These are phyloP conservation scores for Boletus rubropictus DNA, from an alignment of 768 basidiomycete genomes.

Conservation along the genomic window DNA sequence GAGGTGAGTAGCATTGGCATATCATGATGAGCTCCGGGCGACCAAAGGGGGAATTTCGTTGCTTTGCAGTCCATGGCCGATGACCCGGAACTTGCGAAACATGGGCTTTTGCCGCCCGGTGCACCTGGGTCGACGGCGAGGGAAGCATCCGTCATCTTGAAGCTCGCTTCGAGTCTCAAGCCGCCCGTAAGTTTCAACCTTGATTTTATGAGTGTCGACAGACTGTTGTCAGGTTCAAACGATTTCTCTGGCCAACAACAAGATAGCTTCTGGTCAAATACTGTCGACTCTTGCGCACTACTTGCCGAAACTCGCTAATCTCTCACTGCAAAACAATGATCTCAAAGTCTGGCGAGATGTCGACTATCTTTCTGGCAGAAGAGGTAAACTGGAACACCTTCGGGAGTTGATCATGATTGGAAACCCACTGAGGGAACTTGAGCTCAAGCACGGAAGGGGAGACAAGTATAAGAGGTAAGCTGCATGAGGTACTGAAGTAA, in stretches of 20 bases:
- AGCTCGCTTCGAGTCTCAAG: constrained; percentile 71
- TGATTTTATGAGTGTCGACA: not conserved
- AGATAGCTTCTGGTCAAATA: constrained; percentile 53
- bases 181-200: constrained; percentile 50
- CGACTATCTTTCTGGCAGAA: constrained; percentile 53
- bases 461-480: constrained; percentile 67
- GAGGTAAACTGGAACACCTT: constrained; percentile 54
- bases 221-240: constrained; percentile 54
- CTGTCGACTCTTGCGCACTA: constrained; percentile 62
- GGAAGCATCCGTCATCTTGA: constrained; percentile 83
- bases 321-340: constrained; percentile 76
- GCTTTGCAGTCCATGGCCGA: constrained; percentile 62
- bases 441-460: constrained; percentile 48
- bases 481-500: not conserved
- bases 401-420: constrained; percentile 70
- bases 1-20: constrained; percentile 50
- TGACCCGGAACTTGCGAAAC: constrained; percentile 68
- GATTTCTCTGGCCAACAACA: constrained; percentile 79
- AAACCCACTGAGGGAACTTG: constrained; percentile 66
- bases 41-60: constrained; percentile 6
- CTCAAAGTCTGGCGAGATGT: constrained; percentile 67
- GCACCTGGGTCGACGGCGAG: constrained; percentile 51
- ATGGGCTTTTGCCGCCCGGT: constrained; percentile 69
- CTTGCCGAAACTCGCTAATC: constrained; percentile 72
- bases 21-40: not conserved